These are phyloP conservation scores for Blastobotrys americana DNA, from an alignment of 805 yeast genomes.

Conservation along the genomic window DNA sequence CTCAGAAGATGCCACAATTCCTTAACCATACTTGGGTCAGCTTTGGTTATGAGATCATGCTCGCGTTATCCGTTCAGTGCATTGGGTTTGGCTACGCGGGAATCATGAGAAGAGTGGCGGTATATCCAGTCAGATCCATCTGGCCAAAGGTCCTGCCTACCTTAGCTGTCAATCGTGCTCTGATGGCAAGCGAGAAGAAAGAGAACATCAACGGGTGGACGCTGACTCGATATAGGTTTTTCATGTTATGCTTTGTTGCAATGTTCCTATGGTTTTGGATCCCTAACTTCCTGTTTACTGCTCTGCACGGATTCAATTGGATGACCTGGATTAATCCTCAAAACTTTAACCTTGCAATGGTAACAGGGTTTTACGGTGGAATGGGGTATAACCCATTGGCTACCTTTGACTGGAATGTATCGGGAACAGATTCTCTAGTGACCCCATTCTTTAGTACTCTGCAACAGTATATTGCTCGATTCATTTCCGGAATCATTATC, in stretches of 20 bases:
- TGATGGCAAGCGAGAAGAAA: constrained; percentile 29
- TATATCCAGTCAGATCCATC: constrained; percentile 38
- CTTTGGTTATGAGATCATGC: constrained; percentile 39
- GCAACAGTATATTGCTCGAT: constrained; percentile 9
- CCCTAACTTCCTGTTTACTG: constrained; percentile 58
- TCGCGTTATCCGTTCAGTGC: constrained; percentile 44
- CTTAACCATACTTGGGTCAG: constrained; percentile 29
- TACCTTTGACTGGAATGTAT: constrained; percentile 34
- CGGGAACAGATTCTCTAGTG: constrained; percentile 26
- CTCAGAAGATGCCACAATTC: constrained; percentile 29
- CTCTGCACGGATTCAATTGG: constrained; percentile 58
- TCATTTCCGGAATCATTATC: constrained; percentile 19
- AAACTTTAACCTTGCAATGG: constrained; percentile 50
- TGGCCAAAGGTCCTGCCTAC: constrained; percentile 53
- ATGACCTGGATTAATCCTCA: constrained; percentile 47
- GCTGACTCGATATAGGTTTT: constrained; percentile 46
- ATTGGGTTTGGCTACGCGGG: constrained; percentile 51
- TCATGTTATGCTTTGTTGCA: constrained; percentile 35
- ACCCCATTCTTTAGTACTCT: constrained; percentile 9
- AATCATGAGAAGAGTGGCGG: constrained; percentile 44
- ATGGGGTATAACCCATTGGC: constrained; percentile 38
- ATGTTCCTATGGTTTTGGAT: constrained; percentile 57
- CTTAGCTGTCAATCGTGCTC: constrained; percentile 45
- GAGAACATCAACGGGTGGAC: constrained; percentile 49
- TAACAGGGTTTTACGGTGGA: constrained; percentile 54